Evolutionary conservation across 192 early-diverging fungal genomes (phyloP), one percentile per base, ranked within the genome.

Genomic region (Coemansia sp.): DNA sequence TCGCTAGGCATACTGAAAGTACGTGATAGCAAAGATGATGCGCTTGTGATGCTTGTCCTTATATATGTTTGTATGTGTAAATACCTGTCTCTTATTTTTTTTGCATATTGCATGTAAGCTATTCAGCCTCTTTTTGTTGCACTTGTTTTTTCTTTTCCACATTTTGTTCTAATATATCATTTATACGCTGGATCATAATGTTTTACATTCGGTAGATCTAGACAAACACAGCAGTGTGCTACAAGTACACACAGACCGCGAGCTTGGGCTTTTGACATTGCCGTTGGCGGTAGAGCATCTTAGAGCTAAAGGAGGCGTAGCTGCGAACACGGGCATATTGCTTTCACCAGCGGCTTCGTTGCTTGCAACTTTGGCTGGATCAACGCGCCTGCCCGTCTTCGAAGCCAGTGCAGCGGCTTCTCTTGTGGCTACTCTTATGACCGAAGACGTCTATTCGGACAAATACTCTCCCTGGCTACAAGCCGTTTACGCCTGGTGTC

Each of bases 1-100:
- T 83, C 28, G 75, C 80, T 2, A 83, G 46, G 57, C 80, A 83
- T 46, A 47, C 71, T 42, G 80, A 82, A 72, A 72, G 80, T 82
- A 82, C 64, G 80, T 82, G 57, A 65, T 64, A 39, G 33, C n/a
- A 23, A 32, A 16, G 16, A 33, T 58, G 55, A 58, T 58, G 16
- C 17, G 30, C 16, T 17, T 57, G 2, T 33, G 53, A 32, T 32
- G 53, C 14, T 23, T 58, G 30, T 33, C 28, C 14, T 26, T 26
- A 33, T 58, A 23, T 57, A 35, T 32, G 19, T 52, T 13, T 33
- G 53, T 32, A 58, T 33, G 14, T 58, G 55, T 61, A 61, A 19
- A 61, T 37, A 19, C 11, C 39, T 19, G 7, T 10, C 32, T n/a
- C 14, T 7, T 52, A 5, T 57, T 32, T 32, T n/a, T 57, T 17